phyloP scores from a whole-genome alignment of 257 asterid species.

The Cordia subcordata region DNA sequence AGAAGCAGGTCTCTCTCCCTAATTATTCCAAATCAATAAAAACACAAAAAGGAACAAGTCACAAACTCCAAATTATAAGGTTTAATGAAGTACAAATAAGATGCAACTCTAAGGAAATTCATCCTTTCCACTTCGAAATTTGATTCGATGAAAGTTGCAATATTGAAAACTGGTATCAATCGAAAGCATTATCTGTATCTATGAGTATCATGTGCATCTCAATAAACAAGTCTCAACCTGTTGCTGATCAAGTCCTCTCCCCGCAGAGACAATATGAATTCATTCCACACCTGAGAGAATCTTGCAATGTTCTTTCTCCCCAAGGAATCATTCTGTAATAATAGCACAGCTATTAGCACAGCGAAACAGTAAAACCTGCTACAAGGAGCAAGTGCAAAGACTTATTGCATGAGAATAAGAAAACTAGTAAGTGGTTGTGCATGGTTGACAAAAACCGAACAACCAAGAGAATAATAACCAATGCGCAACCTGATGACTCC shows the following conservation, averaged over 20 bases:
- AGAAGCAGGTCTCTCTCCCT: conserved; percentile 95
- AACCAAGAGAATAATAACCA: conserved; percentile 17
- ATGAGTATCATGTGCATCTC: neutral
- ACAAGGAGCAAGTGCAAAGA: conserved; percentile 1
- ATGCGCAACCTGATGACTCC: conserved; percentile 41
- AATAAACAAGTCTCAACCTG: conserved; percentile 38
- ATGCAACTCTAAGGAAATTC: neutral
- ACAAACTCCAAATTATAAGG: conserved; percentile 1
- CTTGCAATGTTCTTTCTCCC: conserved; percentile 77
- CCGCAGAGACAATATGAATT: conserved; percentile 87
- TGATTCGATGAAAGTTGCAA: no score
- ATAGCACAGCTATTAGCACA: conserved; percentile 15
- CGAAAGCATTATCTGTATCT: no score
- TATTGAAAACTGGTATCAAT: no score
- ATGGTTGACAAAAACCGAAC: neutral
- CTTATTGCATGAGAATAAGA: neutral
- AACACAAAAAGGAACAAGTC: neutral
- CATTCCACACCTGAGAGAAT: conserved; percentile 99
- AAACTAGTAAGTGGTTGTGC: neutral
- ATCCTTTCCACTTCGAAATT: no score
- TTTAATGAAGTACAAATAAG: neutral
- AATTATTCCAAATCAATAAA: conserved; percentile 19
- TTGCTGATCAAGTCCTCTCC: conserved; percentile 89
- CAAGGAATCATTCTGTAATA: conserved; percentile 59
- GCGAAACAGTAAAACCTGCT: conserved; percentile 3